Evolutionary conservation across 495 filamentous ascomycete genomes (phyloP), one percentile per base, ranked within the genome.

Genomic region (Staphylotrichum tortipilum): DNA sequence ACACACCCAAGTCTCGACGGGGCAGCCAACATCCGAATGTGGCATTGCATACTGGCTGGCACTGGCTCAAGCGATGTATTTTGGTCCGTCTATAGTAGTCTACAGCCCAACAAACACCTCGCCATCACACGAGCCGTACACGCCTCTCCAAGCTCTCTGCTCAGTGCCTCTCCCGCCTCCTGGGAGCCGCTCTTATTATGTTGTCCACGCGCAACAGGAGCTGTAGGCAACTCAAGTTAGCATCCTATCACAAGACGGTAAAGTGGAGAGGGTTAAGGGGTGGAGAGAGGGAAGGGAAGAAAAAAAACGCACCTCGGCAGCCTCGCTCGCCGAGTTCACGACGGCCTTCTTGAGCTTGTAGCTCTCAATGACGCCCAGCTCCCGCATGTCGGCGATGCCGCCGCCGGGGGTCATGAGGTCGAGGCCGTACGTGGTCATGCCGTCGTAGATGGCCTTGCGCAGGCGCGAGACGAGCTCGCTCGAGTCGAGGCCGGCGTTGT

Each of bases 281-380:
- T 7, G 12, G 8, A 21, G 15, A 3, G n/a, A 40, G 8, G 44
- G 53, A 38, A 59, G 14, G 12, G 28, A n/a, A n/a, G n/a, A 15
- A 14, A 28, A 46, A 0, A 39, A 23, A 50, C 81, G 68, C 75
- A 95, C 89, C 79, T 98, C 94, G 48, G 92, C 91, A 29, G 92
- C 92, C 71, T 98, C 92, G 19, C 86, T 89, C 11, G 92, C 92
- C 48, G 89, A 95, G 21, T 83, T 88, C 30, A 98, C 92, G 49
- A 98, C 92, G 12, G 92, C 92, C 65, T 83, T 84, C 79, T 98
- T 98, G 64, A 98, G 71, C 76, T 98, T 97, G 75, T 96, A 98
- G 61, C 89, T 94, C 72, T 98, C 92, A 61, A 98, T 85, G 14
- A 98, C 89, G 19, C 92, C 94, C 47, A 94, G 67, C 60, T 97